Base-by-base conservation (phyloP, 2,329 filamentous ascomycete species). In the Fragosphaeria purpurea region DNA sequence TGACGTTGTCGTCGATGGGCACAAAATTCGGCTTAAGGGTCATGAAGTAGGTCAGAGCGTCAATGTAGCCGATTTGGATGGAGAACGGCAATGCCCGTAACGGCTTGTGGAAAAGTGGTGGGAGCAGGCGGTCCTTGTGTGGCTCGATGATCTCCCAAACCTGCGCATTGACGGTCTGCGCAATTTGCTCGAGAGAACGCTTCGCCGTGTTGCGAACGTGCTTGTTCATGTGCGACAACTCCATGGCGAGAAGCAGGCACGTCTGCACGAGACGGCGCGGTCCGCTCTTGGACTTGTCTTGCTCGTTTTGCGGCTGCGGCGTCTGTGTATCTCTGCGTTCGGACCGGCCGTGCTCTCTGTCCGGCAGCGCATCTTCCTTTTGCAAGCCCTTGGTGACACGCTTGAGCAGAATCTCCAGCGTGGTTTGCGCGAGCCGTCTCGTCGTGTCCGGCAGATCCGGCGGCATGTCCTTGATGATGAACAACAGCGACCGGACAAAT, bases 401-500 rank as follows among this genome's bases (percentile, higher is more conserved):
- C 52, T 78, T 75, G 37, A 96, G 74, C 34, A 97, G 79, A 41
- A 87, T 76, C 59, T 91, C 83, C 30, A 98, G 73, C 0, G 91
- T 94, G 22, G 83, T 77, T 65, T 94, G 87, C 0, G 93, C 90
- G 53, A 88, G 82, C 37, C 83, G 75, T 38, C 93, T 79, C 2
- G 93, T 96, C 62, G 85, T 90, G 51, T 94, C 89, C 1, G 94
- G 91, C 1, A 98, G 76, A 64, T 98, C 93, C 50, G 87, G 80
- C 0, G 94, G 93, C 77, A 96, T 96, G 63, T 98, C 93, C 69
- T 98, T 98, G 70, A 98, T 88, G 56, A 98, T 90, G 67, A 95
- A 96, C 69, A 95, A 84, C 50, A 99, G 73, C n/a, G 90, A 88
- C 47, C 88, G 82, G 52, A 93, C 83, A 59, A 96, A 90, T 52